Percentiles rank a stretch among this genome's conserved stretches.
Conservation (phyloP, 2,329 filamentous ascomycete genomes). For the Phialemoniopsis sp. region DNA sequence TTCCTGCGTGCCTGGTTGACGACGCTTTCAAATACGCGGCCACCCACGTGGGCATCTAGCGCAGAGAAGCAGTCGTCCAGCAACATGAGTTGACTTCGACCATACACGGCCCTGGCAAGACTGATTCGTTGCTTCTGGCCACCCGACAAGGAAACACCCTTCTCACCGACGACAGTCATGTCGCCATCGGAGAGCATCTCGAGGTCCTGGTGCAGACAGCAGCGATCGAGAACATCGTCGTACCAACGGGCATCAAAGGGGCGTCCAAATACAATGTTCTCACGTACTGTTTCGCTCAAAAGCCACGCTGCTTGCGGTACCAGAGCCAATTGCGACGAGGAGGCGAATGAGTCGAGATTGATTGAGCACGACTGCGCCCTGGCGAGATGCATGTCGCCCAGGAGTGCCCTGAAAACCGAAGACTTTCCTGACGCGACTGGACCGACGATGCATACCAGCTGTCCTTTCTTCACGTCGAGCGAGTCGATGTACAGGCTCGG, state of each 20-base stretch:
- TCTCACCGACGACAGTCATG: slow-evolving; percentile 35
- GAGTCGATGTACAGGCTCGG: slow-evolving; percentile 4
- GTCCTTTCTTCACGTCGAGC: slow-evolving; percentile 5
- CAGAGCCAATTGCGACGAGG: slow-evolving; percentile 22
- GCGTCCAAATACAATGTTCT: slow-evolving; percentile 41
- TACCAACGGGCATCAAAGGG: slow-evolving; percentile 34
- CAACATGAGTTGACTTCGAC: slow-evolving; percentile 76
- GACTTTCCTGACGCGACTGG: slow-evolving; percentile 17
- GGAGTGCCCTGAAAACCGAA: slow-evolving; percentile 13
- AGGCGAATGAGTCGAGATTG: slow-evolving; percentile 7
- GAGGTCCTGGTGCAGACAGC: slow-evolving; percentile 36
- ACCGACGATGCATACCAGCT: slow-evolving; percentile 11
- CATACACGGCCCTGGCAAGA: slow-evolving; percentile 84
- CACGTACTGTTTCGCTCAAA: slow-evolving; percentile 35
- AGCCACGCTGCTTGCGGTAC: slow-evolving; percentile 44
- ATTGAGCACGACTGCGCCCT: slow-evolving; percentile 9
- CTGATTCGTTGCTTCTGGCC: slow-evolving; percentile 88
- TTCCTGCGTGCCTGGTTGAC: slow-evolving; percentile 10
- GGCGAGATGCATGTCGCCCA: slow-evolving; percentile 16
- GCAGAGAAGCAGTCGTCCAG: slow-evolving; percentile 90
- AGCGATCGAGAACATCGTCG: slow-evolving; percentile 39
- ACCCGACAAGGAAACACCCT: slow-evolving; percentile 37
- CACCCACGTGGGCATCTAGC: slow-evolving; percentile 69
- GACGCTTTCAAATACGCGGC: slow-evolving; percentile 9
- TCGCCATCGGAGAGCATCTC: slow-evolving; percentile 36